phyloP scores from a whole-genome alignment of 345 rosid genomes.

The Hibiscus syriacus region DNA sequence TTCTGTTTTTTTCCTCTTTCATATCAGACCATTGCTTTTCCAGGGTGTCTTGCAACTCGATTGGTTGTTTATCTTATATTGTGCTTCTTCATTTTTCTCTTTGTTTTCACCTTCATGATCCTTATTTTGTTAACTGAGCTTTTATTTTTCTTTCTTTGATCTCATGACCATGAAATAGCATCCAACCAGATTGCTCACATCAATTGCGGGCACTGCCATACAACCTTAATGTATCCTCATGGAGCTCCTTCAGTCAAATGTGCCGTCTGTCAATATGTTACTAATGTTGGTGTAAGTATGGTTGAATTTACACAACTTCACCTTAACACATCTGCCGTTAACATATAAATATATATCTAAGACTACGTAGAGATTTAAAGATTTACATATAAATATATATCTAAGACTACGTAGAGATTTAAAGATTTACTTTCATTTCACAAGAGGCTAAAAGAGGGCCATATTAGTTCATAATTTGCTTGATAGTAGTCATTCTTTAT shows the following conservation, averaged over 20 bases:
- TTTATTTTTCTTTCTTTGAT: constrained; percentile 9
- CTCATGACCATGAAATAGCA: constrained; percentile 36
- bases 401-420: neutral
- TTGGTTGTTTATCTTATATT: neutral
- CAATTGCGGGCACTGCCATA: too few relatives aligned
- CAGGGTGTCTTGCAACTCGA: neutral
- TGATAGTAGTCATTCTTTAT: neutral
- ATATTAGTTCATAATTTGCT: neutral
- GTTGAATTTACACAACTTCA: too few relatives aligned
- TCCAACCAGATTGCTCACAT: too few relatives aligned
- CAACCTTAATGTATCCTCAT: too few relatives aligned
- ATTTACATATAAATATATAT: neutral
- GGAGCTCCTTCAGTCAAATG: too few relatives aligned
- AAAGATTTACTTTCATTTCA: neutral
- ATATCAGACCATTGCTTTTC: too few relatives aligned
- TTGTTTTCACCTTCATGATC: neutral
- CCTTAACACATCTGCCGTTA: constrained; percentile 89
- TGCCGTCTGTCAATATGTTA: too few relatives aligned
- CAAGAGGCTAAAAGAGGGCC: neutral
- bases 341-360: constrained; percentile 78
- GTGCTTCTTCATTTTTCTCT: neutral
- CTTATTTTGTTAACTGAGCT: constrained; percentile 18
- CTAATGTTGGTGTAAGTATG: too few relatives aligned
- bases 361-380: constrained; percentile 51
- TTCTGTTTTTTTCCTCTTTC: too few relatives aligned